phyloP scores from a whole-genome alignment of 179 eudicot species.

The Actinidia arguta region DNA sequence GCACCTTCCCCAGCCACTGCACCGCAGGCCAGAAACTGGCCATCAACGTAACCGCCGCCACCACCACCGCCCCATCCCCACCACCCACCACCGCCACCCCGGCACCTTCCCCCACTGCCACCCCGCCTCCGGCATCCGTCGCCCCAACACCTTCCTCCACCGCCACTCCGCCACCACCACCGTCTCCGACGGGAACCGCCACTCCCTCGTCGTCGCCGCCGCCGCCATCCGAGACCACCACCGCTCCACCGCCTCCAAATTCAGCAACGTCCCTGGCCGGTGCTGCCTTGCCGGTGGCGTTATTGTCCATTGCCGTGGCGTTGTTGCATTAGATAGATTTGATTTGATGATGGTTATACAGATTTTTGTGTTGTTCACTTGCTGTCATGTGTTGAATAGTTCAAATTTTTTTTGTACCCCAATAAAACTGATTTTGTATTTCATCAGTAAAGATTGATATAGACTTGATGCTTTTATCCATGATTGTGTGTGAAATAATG shows the following conservation, averaged over 20 bases:
- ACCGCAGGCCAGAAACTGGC: slow-evolving; percentile 47
- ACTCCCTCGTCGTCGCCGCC: slow-evolving; percentile 11
- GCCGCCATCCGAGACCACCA: slow-evolving; percentile 7
- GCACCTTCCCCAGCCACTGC: slow-evolving; percentile 59
- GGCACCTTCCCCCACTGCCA: slow-evolving; percentile 7
- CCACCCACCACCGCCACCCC: slow-evolving; percentile 15
- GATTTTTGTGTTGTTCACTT: neutral
- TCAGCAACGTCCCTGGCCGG: slow-evolving; percentile 24
- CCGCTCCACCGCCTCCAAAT: slow-evolving; percentile 24
- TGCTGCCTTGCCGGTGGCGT: slow-evolving; percentile 23
- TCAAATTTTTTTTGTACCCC: neutral
- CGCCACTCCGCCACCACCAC: slow-evolving; percentile 5
- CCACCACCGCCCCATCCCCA: slow-evolving; percentile 27
- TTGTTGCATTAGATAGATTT: slow-evolving; percentile 23
- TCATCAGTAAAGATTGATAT: neutral
- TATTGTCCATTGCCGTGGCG: slow-evolving; percentile 23
- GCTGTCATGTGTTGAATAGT: neutral
- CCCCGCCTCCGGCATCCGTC: slow-evolving; percentile 12
- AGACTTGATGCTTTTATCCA: neutral
- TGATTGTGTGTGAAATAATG: neutral
- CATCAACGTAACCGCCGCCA: slow-evolving; percentile 31
- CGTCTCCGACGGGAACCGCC: neutral
- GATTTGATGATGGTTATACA: neutral
- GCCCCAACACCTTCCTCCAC: slow-evolving; percentile 20
- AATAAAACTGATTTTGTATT: slow-evolving; percentile 2